These are phyloP conservation scores for Incumbomyces lentus DNA, from an alignment of 2,329 filamentous ascomycete genomes.

Conservation along the genomic window DNA sequence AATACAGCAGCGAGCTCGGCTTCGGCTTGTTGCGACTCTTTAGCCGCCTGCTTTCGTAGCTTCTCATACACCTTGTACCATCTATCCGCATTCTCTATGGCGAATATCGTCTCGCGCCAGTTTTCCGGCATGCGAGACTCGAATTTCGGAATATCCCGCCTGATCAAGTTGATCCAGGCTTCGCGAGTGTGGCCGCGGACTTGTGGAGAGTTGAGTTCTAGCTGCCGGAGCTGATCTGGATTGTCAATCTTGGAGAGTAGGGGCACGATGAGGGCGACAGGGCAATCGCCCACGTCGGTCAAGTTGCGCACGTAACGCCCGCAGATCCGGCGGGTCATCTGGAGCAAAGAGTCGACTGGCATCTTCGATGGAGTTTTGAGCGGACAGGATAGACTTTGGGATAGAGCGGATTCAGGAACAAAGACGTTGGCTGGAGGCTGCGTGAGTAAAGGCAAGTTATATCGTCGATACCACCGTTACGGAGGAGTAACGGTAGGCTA, in stretches of 20 bases:
- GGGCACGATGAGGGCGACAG: conserved; percentile 54
- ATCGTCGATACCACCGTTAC: no score
- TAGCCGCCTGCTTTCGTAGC: conserved; percentile 51
- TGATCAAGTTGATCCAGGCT: conserved; percentile 71
- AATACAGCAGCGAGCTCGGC: conserved; percentile 48
- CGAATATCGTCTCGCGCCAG: conserved; percentile 46
- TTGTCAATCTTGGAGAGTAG: conserved; percentile 63
- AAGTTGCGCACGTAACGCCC: conserved; percentile 38
- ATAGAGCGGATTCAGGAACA: no score
- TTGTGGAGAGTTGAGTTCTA: conserved; percentile 70
- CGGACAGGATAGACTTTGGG: no score
- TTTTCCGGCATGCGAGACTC: conserved; percentile 24
- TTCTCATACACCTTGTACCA: conserved; percentile 73
- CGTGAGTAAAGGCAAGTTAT: no score
- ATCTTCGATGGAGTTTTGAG: conserved; percentile 11
- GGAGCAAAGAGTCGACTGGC: conserved; percentile 20
- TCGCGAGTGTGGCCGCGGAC: conserved; percentile 59
- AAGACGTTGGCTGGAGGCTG: no score
- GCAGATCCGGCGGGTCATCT: conserved; percentile 20
- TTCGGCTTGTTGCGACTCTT: conserved; percentile 48
- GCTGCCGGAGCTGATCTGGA: conserved; percentile 58
- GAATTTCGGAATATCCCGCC: conserved; percentile 57
- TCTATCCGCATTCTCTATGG: conserved; percentile 52
- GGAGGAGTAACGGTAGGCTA: no score
- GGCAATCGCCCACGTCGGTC: conserved; percentile 60